Percentiles rank a stretch among this genome's conserved stretches.
Conservation (phyloP, 2,329 filamentous ascomycete species). For the Beauveria bassiana region DNA sequence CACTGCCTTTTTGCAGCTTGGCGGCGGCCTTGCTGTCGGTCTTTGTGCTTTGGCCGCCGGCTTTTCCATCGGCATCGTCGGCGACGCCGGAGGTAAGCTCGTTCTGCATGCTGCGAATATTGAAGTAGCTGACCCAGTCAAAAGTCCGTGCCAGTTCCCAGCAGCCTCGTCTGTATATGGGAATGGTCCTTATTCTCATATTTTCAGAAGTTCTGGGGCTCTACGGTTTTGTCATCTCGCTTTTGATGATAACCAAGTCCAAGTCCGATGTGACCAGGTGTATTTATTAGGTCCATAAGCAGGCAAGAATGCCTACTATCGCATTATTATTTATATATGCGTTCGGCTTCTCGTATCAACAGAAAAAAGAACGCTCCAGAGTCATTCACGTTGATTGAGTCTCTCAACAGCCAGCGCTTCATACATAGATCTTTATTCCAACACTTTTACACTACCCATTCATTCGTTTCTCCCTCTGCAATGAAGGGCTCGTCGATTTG, state of each 20-base stretch:
- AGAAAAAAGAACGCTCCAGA: background rate
- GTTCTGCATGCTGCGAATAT: background rate
- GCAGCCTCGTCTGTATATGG: constrained; percentile 38
- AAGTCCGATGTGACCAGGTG: constrained; percentile 31
- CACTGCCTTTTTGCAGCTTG: constrained; percentile 36
- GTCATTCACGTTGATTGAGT: background rate
- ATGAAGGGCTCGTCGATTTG: constrained; percentile 92
- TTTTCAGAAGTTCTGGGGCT: constrained; percentile 38
- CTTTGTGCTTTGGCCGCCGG: constrained; percentile 38
- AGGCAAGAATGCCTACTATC: background rate
- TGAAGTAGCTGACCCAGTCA: background rate
- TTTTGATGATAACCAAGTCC: constrained; percentile 40
- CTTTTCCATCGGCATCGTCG: constrained; percentile 39
- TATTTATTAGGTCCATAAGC: background rate
- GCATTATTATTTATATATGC: background rate
- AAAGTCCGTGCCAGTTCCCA: constrained; percentile 38
- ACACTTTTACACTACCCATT: constrained; percentile 61
- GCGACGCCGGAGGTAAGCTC: constrained; percentile 34
- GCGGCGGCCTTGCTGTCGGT: constrained; percentile 35
- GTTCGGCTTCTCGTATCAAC: background rate
- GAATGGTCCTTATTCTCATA: constrained; percentile 41
- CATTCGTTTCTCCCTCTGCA: constrained; percentile 60
- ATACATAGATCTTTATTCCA: background rate
- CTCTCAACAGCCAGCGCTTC: background rate
- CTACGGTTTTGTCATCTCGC: constrained; percentile 40